These are phyloP conservation scores for Dactylellina haptotyla DNA, from an alignment of 2,329 filamentous ascomycete species.

Conservation along the genomic window DNA sequence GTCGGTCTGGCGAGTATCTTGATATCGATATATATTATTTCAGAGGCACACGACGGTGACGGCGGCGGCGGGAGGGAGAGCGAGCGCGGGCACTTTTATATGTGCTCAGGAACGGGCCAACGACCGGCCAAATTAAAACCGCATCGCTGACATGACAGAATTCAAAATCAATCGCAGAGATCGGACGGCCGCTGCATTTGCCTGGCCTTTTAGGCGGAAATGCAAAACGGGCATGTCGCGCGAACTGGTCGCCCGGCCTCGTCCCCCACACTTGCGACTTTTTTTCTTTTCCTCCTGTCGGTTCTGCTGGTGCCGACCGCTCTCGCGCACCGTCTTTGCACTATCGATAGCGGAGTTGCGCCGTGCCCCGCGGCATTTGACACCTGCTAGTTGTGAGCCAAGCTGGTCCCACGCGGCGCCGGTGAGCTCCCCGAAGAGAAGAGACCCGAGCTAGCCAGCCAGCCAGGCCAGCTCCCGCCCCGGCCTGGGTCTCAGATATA, in stretches of 20 bases:
- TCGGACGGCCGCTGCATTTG: not conserved
- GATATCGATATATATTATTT: slow-evolving; percentile 7
- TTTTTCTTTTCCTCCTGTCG: not conserved
- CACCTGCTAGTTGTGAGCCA: not conserved
- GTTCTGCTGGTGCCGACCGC: slow-evolving; percentile 1
- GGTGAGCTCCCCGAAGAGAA: slow-evolving; percentile 6
- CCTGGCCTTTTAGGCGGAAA: slow-evolving; percentile 15
- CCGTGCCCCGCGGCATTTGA: slow-evolving; percentile 28
- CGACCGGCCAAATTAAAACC: slow-evolving; percentile 1
- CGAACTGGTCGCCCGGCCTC: not conserved
- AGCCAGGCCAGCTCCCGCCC: too few relatives aligned
- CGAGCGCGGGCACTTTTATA: slow-evolving; percentile 17
- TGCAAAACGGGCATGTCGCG: not conserved
- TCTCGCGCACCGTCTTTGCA: not conserved
- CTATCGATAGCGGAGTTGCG: slow-evolving; percentile 44
- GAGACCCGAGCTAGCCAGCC: too few relatives aligned
- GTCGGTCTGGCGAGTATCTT: too few relatives aligned
- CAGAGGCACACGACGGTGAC: not conserved
- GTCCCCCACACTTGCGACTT: slow-evolving; percentile 5
- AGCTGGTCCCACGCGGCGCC: not conserved
- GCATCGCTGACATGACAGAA: not conserved
- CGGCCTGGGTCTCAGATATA: too few relatives aligned
- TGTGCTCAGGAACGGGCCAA: too few relatives aligned
- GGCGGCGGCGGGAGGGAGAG: too few relatives aligned
- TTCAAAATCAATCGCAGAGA: not conserved